Evolutionary conservation across 345 rosid genomes (phyloP).

Genomic region (Microthlaspi erraticum): DNA sequence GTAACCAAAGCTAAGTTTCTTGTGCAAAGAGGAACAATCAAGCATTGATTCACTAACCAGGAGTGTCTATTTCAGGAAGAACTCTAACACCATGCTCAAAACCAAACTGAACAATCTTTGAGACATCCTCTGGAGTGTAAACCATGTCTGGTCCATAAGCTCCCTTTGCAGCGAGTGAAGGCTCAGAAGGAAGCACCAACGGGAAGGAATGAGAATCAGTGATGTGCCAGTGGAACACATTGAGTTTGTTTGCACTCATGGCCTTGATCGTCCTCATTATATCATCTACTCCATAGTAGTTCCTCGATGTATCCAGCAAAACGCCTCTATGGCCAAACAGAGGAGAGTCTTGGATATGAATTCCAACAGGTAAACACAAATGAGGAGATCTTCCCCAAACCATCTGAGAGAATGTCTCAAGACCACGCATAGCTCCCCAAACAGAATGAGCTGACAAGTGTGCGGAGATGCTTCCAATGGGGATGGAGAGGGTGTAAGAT

Average conservation of each 20-base stretch:
- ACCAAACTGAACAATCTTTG: constrained; percentile 62
- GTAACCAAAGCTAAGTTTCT: constrained; percentile 9
- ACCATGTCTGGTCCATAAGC: constrained; percentile 67
- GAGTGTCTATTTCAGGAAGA: constrained; percentile 83
- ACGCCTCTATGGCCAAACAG: constrained; percentile 74
- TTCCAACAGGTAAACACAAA: constrained; percentile 49
- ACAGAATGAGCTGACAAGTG: constrained; percentile 56
- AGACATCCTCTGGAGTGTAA: constrained; percentile 65
- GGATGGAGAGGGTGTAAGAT: constrained; percentile 66
- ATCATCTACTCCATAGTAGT: constrained; percentile 70
- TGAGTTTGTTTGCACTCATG: constrained; percentile 81
- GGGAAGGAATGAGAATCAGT: constrained; percentile 92
- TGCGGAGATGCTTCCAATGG: constrained; percentile 45
- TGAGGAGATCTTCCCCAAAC: constrained; percentile 66
- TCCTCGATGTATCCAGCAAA: constrained; percentile 81
- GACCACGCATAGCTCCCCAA: constrained; percentile 92
- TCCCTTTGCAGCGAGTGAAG: constrained; percentile 71
- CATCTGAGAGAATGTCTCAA: constrained; percentile 86
- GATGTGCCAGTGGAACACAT: constrained; percentile 93
- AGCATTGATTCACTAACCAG: constrained; percentile 59
- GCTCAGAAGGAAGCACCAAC: constrained; percentile 73
- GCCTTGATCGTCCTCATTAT: constrained; percentile 66
- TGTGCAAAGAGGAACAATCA: neutral
- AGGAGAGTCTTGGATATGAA: constrained; percentile 62
- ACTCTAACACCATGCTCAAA: constrained; percentile 82